These are phyloP conservation scores for Dothideomycetidae sp. DNA, from an alignment of 2,329 filamentous ascomycete species.

Conservation along the genomic window DNA sequence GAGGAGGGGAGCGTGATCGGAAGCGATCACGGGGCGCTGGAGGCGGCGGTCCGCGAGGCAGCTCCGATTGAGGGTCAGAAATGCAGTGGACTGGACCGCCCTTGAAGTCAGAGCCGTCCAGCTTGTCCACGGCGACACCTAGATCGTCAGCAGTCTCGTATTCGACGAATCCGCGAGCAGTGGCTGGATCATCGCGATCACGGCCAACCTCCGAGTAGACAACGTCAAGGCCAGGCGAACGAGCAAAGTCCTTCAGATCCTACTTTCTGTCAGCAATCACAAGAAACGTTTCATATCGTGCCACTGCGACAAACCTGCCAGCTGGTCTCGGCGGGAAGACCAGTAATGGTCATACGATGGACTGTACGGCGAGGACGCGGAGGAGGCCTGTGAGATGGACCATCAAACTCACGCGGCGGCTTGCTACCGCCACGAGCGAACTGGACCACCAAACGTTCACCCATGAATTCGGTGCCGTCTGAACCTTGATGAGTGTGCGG, in stretches of 20 bases:
- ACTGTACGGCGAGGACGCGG: slow-evolving; percentile 84
- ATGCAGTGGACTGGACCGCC: slow-evolving; percentile 72
- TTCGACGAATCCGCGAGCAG: slow-evolving; percentile 82
- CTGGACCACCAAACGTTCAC: slow-evolving; percentile 91
- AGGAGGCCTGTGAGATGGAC: slow-evolving; percentile 35
- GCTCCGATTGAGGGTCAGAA: slow-evolving; percentile 71
- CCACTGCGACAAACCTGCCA: slow-evolving; percentile 84
- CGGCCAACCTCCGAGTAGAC: slow-evolving; percentile 95
- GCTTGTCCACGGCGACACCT: slow-evolving; percentile 83
- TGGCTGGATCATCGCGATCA: slow-evolving; percentile 56
- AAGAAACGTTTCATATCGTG: slow-evolving; percentile 32
- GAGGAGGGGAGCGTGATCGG: slow-evolving; percentile 61
- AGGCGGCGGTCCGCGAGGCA: slow-evolving; percentile 34
- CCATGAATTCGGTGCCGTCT: slow-evolving; percentile 98
- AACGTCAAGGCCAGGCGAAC: slow-evolving; percentile 90
- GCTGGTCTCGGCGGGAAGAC: slow-evolving; percentile 95
- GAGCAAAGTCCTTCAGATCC: slow-evolving; percentile 99
- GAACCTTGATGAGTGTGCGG: slow-evolving; percentile 9
- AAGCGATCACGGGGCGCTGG: slow-evolving; percentile 46
- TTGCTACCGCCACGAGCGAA: slow-evolving; percentile 77
- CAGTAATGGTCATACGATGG: slow-evolving; percentile 93
- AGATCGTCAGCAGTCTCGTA: slow-evolving; percentile 88
- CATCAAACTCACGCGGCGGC: slow-evolving; percentile 35
- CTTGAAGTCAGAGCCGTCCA: slow-evolving; percentile 88
- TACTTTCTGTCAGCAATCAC: slow-evolving; percentile 54